These are phyloP conservation scores for Calycina marina DNA, from an alignment of 2,329 filamentous ascomycete genomes.

Conservation along the genomic window DNA sequence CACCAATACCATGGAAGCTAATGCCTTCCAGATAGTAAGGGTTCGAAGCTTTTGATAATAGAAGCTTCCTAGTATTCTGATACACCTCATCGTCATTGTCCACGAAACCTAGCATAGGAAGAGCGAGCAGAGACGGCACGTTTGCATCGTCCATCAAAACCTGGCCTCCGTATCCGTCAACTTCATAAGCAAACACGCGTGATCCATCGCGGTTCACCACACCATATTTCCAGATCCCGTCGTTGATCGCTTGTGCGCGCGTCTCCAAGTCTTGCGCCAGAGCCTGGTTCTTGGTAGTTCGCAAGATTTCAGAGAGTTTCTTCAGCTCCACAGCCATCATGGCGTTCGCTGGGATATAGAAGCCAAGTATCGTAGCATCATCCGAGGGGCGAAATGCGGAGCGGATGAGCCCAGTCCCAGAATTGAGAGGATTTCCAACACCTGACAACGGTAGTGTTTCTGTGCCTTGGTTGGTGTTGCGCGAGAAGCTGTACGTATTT, in stretches of 20 bases:
- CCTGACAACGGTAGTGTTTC: constrained; percentile 77
- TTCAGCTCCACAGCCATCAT: constrained; percentile 88
- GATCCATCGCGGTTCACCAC: constrained; percentile 63
- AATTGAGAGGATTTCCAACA: constrained; percentile 80
- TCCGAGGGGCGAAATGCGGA: constrained; percentile 92
- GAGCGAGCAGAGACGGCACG: constrained; percentile 63
- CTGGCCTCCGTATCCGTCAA: constrained; percentile 71
- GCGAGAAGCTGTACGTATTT: constrained; percentile 81
- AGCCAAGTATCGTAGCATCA: constrained; percentile 86
- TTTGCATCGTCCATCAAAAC: constrained; percentile 88
- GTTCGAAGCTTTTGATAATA: constrained; percentile 34
- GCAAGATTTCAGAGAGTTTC: constrained; percentile 57
- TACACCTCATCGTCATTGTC: constrained; percentile 53
- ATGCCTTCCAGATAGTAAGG: constrained; percentile 74
- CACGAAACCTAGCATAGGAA: constrained; percentile 68
- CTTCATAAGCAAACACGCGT: constrained; percentile 72
- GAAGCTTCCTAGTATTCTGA: constrained; percentile 71
- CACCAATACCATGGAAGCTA: constrained; percentile 78
- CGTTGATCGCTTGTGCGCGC: constrained; percentile 48
- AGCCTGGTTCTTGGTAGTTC: constrained; percentile 35
- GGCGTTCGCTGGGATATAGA: constrained; percentile 89
- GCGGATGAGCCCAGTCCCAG: constrained; percentile 70
- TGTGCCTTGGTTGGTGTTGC: constrained; percentile 66
- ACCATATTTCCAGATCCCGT: constrained; percentile 74
- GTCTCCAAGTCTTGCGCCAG: constrained; percentile 40